Percentiles rank a stretch among this genome's conserved stretches.
These are phyloP conservation scores for Melastoma candidum DNA, from an alignment of 441 rosid genomes.

Conservation along the genomic window DNA sequence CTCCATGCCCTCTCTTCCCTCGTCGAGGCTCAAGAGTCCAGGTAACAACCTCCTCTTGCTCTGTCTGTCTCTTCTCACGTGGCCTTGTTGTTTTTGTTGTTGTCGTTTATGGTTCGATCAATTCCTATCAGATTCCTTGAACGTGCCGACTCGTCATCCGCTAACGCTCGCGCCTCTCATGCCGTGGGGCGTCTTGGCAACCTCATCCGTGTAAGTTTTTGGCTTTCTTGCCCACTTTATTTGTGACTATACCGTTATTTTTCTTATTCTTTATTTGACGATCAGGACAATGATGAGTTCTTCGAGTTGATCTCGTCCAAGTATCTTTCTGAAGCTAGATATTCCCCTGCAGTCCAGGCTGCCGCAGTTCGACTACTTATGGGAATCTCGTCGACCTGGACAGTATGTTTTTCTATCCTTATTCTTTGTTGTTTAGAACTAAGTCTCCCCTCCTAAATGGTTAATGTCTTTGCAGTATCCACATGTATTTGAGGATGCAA, in stretches of 20 bases:
- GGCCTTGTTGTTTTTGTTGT: background rate
- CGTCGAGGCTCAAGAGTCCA: constrained; percentile 68
- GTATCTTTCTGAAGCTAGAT: constrained; percentile 72
- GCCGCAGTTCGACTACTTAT: constrained; percentile 82
- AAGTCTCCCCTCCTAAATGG: background rate
- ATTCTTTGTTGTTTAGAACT: constrained; percentile 2
- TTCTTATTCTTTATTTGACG: constrained; percentile 13
- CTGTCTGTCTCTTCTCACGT: constrained; percentile 4
- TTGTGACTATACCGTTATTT: background rate
- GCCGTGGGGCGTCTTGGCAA: constrained; percentile 71
- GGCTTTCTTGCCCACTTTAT: background rate
- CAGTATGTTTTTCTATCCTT: constrained; percentile 29
- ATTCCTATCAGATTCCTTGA: constrained; percentile 39
- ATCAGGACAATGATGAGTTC: constrained; percentile 94
- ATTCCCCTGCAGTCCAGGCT: constrained; percentile 67
- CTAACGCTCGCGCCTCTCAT: constrained; percentile 64
- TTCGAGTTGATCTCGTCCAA: constrained; percentile 84
- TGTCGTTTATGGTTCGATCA: background rate
- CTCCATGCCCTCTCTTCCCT: constrained; percentile 79
- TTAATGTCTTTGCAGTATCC: constrained; percentile 47
- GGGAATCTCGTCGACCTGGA: constrained; percentile 78
- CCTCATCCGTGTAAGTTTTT: constrained; percentile 48
- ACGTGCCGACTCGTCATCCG: constrained; percentile 41
- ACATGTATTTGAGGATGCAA: constrained; percentile 80
- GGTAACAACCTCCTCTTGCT: constrained; percentile 23